phyloP scores from a whole-genome alignment of 2,329 filamentous ascomycete genomes.

The Pyrenochaeta sp. region DNA sequence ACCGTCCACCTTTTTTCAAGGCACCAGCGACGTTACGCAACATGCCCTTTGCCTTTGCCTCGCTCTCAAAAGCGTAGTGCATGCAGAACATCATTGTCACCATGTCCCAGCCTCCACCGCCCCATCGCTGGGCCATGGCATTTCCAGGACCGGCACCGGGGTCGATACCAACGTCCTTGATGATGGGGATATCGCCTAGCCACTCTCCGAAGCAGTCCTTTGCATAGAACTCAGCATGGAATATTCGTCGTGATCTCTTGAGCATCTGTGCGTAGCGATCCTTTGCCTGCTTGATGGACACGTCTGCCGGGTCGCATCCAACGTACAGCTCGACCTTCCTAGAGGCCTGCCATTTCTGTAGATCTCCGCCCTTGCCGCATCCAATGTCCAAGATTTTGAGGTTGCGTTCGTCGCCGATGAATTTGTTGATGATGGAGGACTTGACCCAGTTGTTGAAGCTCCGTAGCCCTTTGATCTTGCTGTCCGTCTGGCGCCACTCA shows the following conservation, averaged over 20 bases:
- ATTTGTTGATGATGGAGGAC: slow-evolving; percentile 95
- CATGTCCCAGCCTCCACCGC: slow-evolving; percentile 85
- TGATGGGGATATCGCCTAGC: slow-evolving; percentile 80
- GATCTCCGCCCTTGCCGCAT: slow-evolving; percentile 94
- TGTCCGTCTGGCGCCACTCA: slow-evolving; percentile 93
- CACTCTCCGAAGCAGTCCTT: slow-evolving; percentile 93
- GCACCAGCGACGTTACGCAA: slow-evolving; percentile 88
- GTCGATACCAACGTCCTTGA: slow-evolving; percentile 88
- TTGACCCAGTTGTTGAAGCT: slow-evolving; percentile 99
- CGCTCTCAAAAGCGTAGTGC: slow-evolving; percentile 96
- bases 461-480: slow-evolving; percentile 90
- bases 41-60: slow-evolving; percentile 90
- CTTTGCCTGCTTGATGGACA: slow-evolving; percentile 88
- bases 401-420: slow-evolving; percentile 61
- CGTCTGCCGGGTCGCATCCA: slow-evolving; percentile 88
- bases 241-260: slow-evolving; percentile 66
- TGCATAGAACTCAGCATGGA: slow-evolving; percentile 85
- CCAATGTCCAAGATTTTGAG: slow-evolving; percentile 91
- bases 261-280: slow-evolving; percentile 82
- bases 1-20: slow-evolving; percentile 90
- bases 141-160: slow-evolving; percentile 67
- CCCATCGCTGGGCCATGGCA: slow-evolving; percentile 68
- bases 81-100: slow-evolving; percentile 99
- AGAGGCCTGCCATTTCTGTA: slow-evolving; percentile 95
- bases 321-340: slow-evolving; percentile 92